Evolutionary conservation across 805 yeast genomes (phyloP).

Genomic region (Suhomyces xylopsoci): DNA sequence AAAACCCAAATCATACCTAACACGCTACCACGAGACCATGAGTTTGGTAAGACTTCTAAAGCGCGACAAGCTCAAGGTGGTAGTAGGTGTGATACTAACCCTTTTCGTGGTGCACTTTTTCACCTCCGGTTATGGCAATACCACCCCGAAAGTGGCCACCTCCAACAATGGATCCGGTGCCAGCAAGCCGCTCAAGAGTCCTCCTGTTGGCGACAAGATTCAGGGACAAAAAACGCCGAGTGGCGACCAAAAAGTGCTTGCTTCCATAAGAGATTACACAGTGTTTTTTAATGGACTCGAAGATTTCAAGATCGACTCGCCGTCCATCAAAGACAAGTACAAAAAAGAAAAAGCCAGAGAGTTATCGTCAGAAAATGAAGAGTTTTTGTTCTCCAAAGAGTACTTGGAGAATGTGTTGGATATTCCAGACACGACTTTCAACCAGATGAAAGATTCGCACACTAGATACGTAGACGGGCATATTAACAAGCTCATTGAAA

Average conservation of each 20-base stretch:
- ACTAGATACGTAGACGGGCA: slow-evolving; percentile 28
- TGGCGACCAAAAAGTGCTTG: background rate
- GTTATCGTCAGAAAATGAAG: slow-evolving; percentile 36
- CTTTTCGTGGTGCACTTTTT: slow-evolving; percentile 3
- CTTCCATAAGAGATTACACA: slow-evolving; percentile 19
- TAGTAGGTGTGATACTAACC: slow-evolving; percentile 1
- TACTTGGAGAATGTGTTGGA: slow-evolving; percentile 45
- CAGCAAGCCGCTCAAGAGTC: background rate
- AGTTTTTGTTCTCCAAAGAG: slow-evolving; percentile 43
- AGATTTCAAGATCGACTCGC: slow-evolving; percentile 33
- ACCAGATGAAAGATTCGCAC: slow-evolving; percentile 38
- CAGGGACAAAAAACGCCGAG: background rate
- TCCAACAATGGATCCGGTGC: background rate
- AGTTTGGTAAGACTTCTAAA: slow-evolving; percentile 5
- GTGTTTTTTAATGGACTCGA: slow-evolving; percentile 33
- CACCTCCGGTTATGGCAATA: background rate
- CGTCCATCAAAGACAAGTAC: slow-evolving; percentile 43
- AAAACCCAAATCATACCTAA: background rate
- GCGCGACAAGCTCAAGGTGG: slow-evolving; percentile 9
- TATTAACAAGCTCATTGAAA: slow-evolving; percentile 25
- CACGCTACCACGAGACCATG: slow-evolving; percentile 3
- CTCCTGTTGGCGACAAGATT: background rate
- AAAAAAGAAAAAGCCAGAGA: slow-evolving; percentile 46
- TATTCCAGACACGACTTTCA: slow-evolving; percentile 31
- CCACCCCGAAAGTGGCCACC: background rate